Conservation (phyloP, 1,284 basidiomycete species). For the Irpex sp. region DNA sequence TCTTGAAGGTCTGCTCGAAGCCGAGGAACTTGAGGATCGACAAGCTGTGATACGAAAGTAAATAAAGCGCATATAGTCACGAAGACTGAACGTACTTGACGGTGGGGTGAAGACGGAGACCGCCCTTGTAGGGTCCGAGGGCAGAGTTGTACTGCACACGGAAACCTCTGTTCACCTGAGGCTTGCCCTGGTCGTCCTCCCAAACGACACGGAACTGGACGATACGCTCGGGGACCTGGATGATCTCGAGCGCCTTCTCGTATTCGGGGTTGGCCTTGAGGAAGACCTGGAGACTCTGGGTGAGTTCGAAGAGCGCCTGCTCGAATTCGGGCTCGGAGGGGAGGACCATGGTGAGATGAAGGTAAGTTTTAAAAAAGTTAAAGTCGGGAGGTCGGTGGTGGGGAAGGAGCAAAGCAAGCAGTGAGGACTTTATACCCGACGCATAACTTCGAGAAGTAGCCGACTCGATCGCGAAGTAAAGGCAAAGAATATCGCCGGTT, state of each 20-base stretch:
- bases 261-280: slow-evolving; percentile 70
- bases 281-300: slow-evolving; percentile 60
- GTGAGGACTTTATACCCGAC: no score
- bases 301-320: slow-evolving; percentile 66
- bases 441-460: no score
- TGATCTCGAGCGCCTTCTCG: slow-evolving; percentile 67
- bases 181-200: slow-evolving; percentile 70
- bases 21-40: slow-evolving; percentile 86
- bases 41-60: slow-evolving; percentile 31
- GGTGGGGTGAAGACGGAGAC: slow-evolving; percentile 76
- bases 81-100: slow-evolving; percentile 44
- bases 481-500: no score
- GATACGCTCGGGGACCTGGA: slow-evolving; percentile 74
- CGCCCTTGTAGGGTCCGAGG: slow-evolving; percentile 82
- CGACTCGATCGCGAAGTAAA: no score
- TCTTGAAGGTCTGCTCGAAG: slow-evolving; percentile 84
- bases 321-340: slow-evolving; percentile 33
- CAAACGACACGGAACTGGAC: slow-evolving; percentile 79
- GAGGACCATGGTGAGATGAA: slow-evolving; percentile 7
- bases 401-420: background rate
- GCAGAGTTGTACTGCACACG: slow-evolving; percentile 85
- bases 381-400: background rate
- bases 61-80: background rate
- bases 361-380: background rate
- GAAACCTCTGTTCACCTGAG: slow-evolving; percentile 76